A percentile compares a stretch with the other conserved stretches of the same genome.
These are phyloP conservation scores for Circinella minor DNA, from an alignment of 371 early-diverging fungal species.

Conservation along the genomic window DNA sequence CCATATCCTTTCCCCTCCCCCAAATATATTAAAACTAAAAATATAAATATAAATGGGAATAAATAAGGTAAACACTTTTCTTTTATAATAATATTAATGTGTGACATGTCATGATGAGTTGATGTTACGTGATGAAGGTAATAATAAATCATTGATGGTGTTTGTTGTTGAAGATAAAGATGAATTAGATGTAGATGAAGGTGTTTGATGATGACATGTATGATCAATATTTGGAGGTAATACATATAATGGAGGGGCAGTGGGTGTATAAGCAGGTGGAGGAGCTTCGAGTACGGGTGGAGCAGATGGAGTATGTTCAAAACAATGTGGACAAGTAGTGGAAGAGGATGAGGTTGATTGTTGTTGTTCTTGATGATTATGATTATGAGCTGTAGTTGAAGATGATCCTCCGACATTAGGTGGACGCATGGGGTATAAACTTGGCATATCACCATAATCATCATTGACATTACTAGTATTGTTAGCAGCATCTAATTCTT, in stretches of 20 bases:
- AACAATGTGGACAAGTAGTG: slow-evolving; percentile 12
- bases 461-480: no score
- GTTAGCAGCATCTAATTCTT: slow-evolving; percentile 17
- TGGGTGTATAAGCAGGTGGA: slow-evolving; percentile 29
- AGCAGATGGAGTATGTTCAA: neutral
- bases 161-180: neutral
- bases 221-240: neutral
- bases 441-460: neutral
- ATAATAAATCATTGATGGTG: neutral
- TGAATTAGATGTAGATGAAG: neutral
- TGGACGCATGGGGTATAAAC: slow-evolving; percentile 6
- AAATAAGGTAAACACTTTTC: no score
- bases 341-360: slow-evolving; percentile 9
- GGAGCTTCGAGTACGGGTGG: slow-evolving; percentile 14
- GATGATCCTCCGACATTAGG: no score
- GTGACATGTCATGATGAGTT: neutral
- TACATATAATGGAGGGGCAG: slow-evolving; percentile 20
- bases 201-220: neutral
- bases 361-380: neutral
- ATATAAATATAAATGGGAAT: no score
- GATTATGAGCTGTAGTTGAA: no score
- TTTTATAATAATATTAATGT: no score
- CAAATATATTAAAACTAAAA: no score
- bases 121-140: neutral
- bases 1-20: no score